Evolutionary conservation across 352 stramenopile species (phyloP), one percentile per base, ranked within the genome.

Genomic region (Phytopythium chamaehyphon): DNA sequence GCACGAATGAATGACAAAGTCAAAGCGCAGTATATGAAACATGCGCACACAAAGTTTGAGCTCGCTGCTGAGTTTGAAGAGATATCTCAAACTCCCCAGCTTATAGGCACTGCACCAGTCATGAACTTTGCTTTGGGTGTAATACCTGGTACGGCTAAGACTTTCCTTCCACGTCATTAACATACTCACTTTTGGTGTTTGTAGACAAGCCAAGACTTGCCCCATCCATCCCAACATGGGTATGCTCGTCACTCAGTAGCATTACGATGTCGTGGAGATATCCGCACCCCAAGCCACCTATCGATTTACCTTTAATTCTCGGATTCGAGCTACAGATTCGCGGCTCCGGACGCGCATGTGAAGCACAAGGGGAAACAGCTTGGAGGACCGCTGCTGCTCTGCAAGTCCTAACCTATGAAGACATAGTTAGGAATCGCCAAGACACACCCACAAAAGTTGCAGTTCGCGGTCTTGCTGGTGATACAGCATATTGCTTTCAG

Each of bases 321-420:
- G 82, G 76, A 11, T 92, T 74, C 40, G 76, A 92, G 28, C 44
- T 89, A 2, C 62, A 92, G 40, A 67, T 68, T 22, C 62, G 66
- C 22, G 75, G 76, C 19, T 54, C 51, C 33, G 79, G 78, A 12
- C 61, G 66, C n/a, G 74, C 81, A 15, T 72, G 64, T 19, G 59
- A 72, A 45, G 26, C 31, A 35, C 44, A 55, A 28, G 61, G 58
- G 21, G 55, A 63, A 14, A 59, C 52, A 22, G 11, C 40, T 11
- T 90, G 81, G 82, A 84, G 69, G 18, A 67, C 73, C 51, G 77
- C 73, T 3, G 59, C 67, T 8, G 69, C 62, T 16, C 80, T 84
- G 35, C 76, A 87, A 45, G 61, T 89, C 10, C 54, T 77, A 24
- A 62, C 50, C 7, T 89, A 73, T 28, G 82, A 92, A 18, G 36